Evolutionary conservation across 768 basidiomycete species (phyloP), one percentile per base, ranked within the genome.

Genomic region (Fibroporia radiculosa): DNA sequence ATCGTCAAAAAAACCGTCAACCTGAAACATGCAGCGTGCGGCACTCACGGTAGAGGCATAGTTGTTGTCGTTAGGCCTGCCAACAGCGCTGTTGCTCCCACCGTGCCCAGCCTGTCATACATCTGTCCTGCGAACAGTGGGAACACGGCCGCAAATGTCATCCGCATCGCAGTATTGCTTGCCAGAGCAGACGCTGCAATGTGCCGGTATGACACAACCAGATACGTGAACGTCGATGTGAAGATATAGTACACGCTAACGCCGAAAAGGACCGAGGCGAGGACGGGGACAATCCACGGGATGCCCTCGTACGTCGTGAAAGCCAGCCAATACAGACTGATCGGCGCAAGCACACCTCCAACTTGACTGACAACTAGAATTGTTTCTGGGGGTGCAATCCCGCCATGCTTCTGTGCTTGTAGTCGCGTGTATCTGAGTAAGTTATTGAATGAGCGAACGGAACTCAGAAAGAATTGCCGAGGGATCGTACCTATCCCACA

Each of bases 41-140:
- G 29, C 1, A 66, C 78, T 56, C 45, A 80, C 78, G 78, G 78
- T 33, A 79, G 55, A 0, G 84, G 84, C 1, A 74, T 72, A 71
- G 82, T 75, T 14, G 81, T 36, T 2, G 74, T 71, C 46, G 74
- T 71, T 10, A 87, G 56, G 1, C 84, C 82, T 1, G 78, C 84
- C 14, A 87, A 55, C n/a, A 86, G 67, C 12, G 80, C 83, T 0
- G 79, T 82, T 1, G 82, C 84, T 0, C 84, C 85, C 0, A 82
- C 82, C 0, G 80, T 78, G 0, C 84, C 82, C 4, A 88, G 58
- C 4, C 61, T 52, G 10, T 59, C 48, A 48, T 74, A 80, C 75
- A 78, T 72, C 24, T 69, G 65, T 1, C 63, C 63, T 1, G 75
- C 73, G 42, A 75, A 77, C 19, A 78, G 56, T 2, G 78, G 77